Base-by-base conservation (phyloP, 2,329 filamentous ascomycete genomes). In the Whalleya microplaca region DNA sequence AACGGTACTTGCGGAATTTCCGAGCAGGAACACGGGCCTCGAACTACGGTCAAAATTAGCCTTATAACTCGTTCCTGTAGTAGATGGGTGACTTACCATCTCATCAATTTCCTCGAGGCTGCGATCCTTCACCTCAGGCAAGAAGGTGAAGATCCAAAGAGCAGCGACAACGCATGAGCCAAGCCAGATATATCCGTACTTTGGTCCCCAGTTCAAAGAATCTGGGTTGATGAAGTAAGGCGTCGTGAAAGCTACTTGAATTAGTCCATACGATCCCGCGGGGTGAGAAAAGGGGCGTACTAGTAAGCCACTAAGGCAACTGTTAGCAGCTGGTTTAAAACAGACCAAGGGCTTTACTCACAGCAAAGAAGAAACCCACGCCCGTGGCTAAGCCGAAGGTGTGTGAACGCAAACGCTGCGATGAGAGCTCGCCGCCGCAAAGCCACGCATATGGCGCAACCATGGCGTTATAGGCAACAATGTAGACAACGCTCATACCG, bases 141-240 rank as follows among this genome's bases (percentile, higher is more conserved):
- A 68, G 68, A 74, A 84, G 55, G 81, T 74, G 62, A 74, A 82
- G 23, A 81, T 73, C 73, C 73, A 75, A 7, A 58, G 46, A 51
- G 68, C 72, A 2, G 71, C 66, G 44, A 72, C 57, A 10, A 62
- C 49, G 51, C 73, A 75, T 2, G 71, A 70, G 1, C 71, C 73
- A 4, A 71, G 75, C 82, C 82, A 85, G 51, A 85, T 83, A 61
- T 81, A 85, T 2, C 82, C 78, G 50, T 85, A 84, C 56, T 79
- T 79, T 0, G 83, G 82, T 0, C 82, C 83, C 82, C 82, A 86
- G 62, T 80, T 78, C 41, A 86, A 68, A 1, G 78, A 69, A 14
- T 72, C 67, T 0, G 80, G 79, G 59, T 85, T 85, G 69, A 86
- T 85, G 62, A 85, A 85, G 63, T 85, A 84, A 0, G 82, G 82